Conservation (phyloP, 371 early-diverging fungal species). For the Circinella minor region DNA sequence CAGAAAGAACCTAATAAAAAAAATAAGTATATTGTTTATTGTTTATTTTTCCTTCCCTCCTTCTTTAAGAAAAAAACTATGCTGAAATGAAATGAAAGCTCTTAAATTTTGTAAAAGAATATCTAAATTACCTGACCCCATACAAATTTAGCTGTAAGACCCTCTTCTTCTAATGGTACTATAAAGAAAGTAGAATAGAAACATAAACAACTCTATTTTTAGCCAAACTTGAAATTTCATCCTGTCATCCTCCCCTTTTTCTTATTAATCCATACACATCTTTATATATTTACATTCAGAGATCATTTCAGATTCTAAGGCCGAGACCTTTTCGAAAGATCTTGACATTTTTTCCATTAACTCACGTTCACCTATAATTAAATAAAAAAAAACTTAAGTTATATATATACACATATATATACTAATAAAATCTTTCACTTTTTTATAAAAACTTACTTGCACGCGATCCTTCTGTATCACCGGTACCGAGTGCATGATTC, state of each 20-base stretch:
- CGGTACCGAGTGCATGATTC: constrained; percentile 47
- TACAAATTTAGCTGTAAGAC: constrained; percentile 66
- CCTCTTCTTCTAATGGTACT: constrained; percentile 58
- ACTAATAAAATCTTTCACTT: no score
- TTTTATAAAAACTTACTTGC: constrained; percentile 2
- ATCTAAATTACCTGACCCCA: constrained; percentile 65
- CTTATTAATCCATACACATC: no score
- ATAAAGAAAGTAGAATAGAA: neutral
- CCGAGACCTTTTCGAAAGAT: constrained; percentile 57
- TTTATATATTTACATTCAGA: constrained; percentile 48
- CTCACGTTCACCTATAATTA: constrained; percentile 47
- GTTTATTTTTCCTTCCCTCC: neutral
- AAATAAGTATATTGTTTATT: neutral
- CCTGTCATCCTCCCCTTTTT: no score
- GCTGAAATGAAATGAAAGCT: no score
- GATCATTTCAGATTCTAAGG: constrained; percentile 66
- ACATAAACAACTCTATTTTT: neutral
- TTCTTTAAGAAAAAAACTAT: neutral
- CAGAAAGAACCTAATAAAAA: constrained; percentile 47
- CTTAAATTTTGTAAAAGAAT: no score
- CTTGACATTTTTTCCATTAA: constrained; percentile 55
- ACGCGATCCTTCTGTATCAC: constrained; percentile 26
- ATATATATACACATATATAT: neutral
- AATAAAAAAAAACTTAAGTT: neutral
- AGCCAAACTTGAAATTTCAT: neutral